A percentile compares a stretch with the other conserved stretches of the same genome.
phyloP scores from a whole-genome alignment of 2,329 filamentous ascomycete genomes.

The Epicoccum sorghinum region DNA sequence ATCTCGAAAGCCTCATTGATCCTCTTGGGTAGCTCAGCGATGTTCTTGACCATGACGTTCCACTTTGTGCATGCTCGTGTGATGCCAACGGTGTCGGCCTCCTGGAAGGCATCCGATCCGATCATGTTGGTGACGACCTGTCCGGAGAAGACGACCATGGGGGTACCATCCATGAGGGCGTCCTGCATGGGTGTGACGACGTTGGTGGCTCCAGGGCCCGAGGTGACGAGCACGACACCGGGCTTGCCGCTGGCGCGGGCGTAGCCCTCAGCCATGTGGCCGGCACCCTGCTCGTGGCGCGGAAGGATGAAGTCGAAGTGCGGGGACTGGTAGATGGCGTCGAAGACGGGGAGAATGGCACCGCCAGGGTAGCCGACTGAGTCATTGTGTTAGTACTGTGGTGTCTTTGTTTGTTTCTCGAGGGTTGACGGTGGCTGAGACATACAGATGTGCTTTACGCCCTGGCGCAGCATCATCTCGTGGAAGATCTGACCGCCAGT shows the following conservation, averaged over 20 bases:
- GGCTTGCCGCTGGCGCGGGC: conserved; percentile 91
- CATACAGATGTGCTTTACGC: conserved; percentile 93
- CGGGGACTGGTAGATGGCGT: conserved; percentile 97
- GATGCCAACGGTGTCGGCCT: conserved; percentile 93
- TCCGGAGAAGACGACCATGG: conserved; percentile 93
- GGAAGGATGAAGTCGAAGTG: conserved; percentile 97
- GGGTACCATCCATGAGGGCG: conserved; percentile 91
- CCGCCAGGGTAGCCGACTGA: conserved; percentile 80
- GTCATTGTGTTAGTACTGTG: conserved; percentile 25
- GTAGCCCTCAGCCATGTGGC: conserved; percentile 98
- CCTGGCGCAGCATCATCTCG: conserved; percentile 96
- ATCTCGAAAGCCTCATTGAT: conserved; percentile 99
- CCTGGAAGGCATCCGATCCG: conserved; percentile 95
- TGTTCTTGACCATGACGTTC: conserved; percentile 98
- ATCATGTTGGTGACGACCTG: conserved; percentile 91
- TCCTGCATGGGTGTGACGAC: conserved; percentile 97
- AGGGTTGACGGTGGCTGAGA: conserved; percentile 32
- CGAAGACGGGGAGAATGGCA: conserved; percentile 96
- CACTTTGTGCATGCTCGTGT: conserved; percentile 96
- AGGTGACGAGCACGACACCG: conserved; percentile 95
- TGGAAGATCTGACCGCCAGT: conserved; percentile 97
- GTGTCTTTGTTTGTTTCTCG: neutral
- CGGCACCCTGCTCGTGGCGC: conserved; percentile 95
- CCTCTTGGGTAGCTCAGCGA: conserved; percentile 87
- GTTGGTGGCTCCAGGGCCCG: conserved; percentile 94